Evolutionary conservation across 139 green algal species (phyloP).

Genomic region (Spirogloea muscicola): DNA sequence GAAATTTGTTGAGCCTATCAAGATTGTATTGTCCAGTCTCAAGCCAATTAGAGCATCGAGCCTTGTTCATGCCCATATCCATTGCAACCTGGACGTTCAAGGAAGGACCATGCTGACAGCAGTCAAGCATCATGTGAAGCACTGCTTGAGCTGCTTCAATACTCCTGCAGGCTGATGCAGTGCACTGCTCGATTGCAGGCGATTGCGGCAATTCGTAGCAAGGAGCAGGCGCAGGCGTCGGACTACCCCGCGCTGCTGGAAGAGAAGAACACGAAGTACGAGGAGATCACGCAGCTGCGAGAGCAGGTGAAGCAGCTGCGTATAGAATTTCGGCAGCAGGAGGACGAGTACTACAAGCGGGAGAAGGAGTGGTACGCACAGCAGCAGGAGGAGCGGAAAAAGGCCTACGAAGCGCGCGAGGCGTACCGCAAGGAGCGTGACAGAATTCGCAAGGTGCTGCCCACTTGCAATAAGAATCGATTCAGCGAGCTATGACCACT

Average conservation of each 20-base stretch:
- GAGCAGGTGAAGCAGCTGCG: constrained; percentile 45
- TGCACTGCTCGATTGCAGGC: no score
- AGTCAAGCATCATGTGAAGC: no score
- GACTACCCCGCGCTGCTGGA: constrained; percentile 51
- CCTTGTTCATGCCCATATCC: no score
- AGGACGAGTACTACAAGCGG: constrained; percentile 56
- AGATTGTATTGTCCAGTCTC: no score
- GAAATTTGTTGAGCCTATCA: no score
- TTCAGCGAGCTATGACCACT: no score
- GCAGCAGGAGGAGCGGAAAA: constrained; percentile 40
- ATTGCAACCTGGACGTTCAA: no score
- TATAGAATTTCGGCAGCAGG: constrained; percentile 46
- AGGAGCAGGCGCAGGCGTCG: constrained; percentile 38
- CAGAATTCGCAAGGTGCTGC: constrained; percentile 9
- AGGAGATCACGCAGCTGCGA: constrained; percentile 48
- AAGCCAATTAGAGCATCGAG: no score
- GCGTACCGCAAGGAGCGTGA: constrained; percentile 35
- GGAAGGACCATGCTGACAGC: no score
- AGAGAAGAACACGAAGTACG: constrained; percentile 51
- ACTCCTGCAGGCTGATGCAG: no score
- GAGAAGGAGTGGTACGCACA: constrained; percentile 31
- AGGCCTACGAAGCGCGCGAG: constrained; percentile 43
- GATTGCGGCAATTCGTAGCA: constrained; percentile 37
- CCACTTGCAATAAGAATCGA: no score
- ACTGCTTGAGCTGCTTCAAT: no score